A percentile compares a stretch with the other conserved stretches of the same genome.
Evolutionary conservation across 31 red algal genomes (phyloP).

Genomic region (Bonnemaisonia californica): DNA sequence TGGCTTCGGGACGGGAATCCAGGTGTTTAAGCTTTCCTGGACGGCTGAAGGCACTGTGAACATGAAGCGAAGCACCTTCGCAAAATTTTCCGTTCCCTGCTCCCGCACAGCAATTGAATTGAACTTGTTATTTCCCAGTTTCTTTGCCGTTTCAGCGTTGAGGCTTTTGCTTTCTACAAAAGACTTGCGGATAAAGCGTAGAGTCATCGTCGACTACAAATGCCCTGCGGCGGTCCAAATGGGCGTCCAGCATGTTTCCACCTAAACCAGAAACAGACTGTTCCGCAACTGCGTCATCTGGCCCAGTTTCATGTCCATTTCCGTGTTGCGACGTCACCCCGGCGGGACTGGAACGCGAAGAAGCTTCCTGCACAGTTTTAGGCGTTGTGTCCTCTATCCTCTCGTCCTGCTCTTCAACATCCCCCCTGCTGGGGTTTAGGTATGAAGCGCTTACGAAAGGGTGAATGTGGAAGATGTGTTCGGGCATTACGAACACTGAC

Average conservation of each 20-base stretch:
- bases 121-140: neutral
- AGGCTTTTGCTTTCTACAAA: slow-evolving; percentile 9
- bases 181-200: neutral
- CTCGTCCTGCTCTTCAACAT: neutral
- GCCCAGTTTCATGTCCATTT: no score
- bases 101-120: slow-evolving; percentile 3
- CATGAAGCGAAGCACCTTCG: slow-evolving; percentile 14
- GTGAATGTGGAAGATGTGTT: no score
- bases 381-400: no score
- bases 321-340: no score
- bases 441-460: no score
- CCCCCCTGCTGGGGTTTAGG: neutral
- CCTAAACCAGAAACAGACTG: no score
- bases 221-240: neutral
- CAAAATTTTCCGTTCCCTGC: slow-evolving; percentile 18
- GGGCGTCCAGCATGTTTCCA: no score
- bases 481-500: slow-evolving; percentile 11
- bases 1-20: slow-evolving; percentile 19
- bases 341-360: no score
- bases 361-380: neutral
- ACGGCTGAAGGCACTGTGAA: neutral
- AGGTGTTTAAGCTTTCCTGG: slow-evolving; percentile 16
- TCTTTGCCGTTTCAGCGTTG: neutral
- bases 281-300: no score
- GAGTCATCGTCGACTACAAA: slow-evolving; percentile 15